Conservation (phyloP, 495 filamentous ascomycete genomes). For the Aspergillus baeticus region DNA sequence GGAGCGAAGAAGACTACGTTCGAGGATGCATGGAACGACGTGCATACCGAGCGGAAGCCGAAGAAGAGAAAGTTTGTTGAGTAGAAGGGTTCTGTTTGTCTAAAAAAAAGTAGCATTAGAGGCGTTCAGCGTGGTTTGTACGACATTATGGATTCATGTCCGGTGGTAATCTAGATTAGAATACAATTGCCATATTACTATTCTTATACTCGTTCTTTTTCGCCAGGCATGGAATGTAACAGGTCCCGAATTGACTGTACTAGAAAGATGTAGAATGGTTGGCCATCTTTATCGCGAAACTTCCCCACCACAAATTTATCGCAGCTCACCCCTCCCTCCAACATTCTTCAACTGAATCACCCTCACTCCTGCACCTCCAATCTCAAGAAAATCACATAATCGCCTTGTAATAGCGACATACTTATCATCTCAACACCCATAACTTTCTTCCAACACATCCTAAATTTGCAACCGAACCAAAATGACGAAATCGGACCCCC, state of each 20-base stretch:
- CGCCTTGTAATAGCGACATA: not conserved
- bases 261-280: too few species aligned
- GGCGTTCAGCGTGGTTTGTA: conserved; percentile 10
- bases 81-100: conserved; percentile 6
- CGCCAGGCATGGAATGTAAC: too few species aligned
- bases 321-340: not conserved
- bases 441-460: not conserved
- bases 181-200: not conserved
- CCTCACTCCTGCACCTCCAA: not conserved
- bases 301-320: conserved; percentile 11
- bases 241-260: too few species aligned
- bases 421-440: too few species aligned
- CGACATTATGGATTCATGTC: conserved; percentile 2
- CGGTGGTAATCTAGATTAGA: not conserved
- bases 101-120: conserved; percentile 9
- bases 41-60: conserved; percentile 26
- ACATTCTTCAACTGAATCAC: not conserved
- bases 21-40: conserved; percentile 68
- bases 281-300: not conserved
- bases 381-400: not conserved
- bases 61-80: conserved; percentile 19
- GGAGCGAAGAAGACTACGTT: conserved; percentile 65
- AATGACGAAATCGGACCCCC: not conserved
- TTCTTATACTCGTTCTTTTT: not conserved
- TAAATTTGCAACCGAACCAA: not conserved